Evolutionary conservation across 2,329 filamentous ascomycete species (phyloP).

Genomic region (Rhynchosporium secalis): DNA sequence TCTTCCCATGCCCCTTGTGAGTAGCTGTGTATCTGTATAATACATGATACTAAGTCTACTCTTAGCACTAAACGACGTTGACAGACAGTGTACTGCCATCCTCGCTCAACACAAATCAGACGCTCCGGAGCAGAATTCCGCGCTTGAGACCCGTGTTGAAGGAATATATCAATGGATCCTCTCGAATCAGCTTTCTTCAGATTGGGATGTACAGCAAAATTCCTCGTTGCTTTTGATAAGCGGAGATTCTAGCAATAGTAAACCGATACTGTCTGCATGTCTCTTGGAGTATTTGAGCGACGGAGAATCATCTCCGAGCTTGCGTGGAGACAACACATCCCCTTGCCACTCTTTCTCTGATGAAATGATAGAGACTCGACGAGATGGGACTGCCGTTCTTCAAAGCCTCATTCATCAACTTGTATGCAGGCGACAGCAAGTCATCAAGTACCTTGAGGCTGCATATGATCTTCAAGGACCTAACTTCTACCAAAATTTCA

Average conservation of each 20-base stretch:
- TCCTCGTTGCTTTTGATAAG: conserved; percentile 43
- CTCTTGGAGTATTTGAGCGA: conserved; percentile 37
- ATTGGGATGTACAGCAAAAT: conserved; percentile 38
- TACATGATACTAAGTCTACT: conserved; percentile 13
- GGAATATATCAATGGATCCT: conserved; percentile 44
- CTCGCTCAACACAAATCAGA: conserved; percentile 37
- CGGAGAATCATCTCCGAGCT: conserved; percentile 20
- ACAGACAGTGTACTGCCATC: conserved; percentile 40
- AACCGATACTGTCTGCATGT: conserved; percentile 42
- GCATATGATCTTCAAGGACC: conserved; percentile 39
- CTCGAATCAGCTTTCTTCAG: conserved; percentile 35
- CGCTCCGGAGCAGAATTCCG: conserved; percentile 37
- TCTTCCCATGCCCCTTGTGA: conserved; percentile 24
- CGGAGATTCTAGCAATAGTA: conserved; percentile 43
- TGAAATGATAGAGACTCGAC: conserved; percentile 41
- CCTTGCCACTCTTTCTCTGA: conserved; percentile 42
- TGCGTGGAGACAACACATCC: conserved; percentile 15
- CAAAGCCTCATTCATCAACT: conserved; percentile 42
- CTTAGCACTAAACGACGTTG: conserved; percentile 39
- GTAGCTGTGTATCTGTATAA: conserved; percentile 17
- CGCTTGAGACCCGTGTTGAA: conserved; percentile 37
- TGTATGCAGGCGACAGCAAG: conserved; percentile 38
- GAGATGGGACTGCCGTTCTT: conserved; percentile 42
- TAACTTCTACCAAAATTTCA: conserved; percentile 41
- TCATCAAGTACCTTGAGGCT: conserved; percentile 40